Evolutionary conservation across 768 basidiomycete species (phyloP).

Genomic region (Calocybe cyanea): DNA sequence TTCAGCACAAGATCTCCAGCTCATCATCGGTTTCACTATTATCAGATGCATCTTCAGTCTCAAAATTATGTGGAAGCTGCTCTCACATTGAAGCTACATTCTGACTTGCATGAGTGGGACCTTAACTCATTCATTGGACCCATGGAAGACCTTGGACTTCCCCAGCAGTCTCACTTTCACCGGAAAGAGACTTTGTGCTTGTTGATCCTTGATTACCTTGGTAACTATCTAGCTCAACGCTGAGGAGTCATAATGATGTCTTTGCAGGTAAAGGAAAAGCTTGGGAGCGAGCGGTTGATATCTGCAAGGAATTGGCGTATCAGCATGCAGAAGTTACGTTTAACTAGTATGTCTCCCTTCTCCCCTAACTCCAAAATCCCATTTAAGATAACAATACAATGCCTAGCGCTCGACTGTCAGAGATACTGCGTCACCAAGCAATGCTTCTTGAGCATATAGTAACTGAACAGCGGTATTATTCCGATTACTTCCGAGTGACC

Average conservation of each 20-base stretch:
- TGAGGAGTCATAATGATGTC: not conserved
- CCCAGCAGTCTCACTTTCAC: conserved; percentile 90
- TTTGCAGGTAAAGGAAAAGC: conserved; percentile 86
- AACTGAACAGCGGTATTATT: conserved; percentile 77
- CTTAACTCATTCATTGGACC: conserved; percentile 75
- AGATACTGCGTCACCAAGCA: conserved; percentile 86
- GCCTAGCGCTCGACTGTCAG: conserved; percentile 70
- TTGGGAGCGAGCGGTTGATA: conserved; percentile 93
- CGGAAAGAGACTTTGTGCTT: conserved; percentile 91
- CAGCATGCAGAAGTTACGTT: conserved; percentile 90
- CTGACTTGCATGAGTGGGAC: conserved; percentile 92
- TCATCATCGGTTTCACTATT: conserved; percentile 11
- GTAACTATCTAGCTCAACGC: conserved; percentile 31
- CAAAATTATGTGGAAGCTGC: conserved; percentile 94
- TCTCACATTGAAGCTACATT: conserved; percentile 87
- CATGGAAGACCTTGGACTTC: conserved; percentile 86
- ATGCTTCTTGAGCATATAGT: conserved; percentile 83
- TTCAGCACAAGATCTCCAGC: conserved; percentile 8
- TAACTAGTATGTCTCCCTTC: conserved; percentile 64
- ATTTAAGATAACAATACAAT: conserved; percentile 5
- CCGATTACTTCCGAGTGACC: conserved; percentile 90
- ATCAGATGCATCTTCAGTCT: conserved; percentile 79
- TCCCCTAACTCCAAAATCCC: not conserved
- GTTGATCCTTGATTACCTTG: conserved; percentile 90
- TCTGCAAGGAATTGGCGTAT: conserved; percentile 85